These are phyloP conservation scores for Udeniomyces megalosporus DNA, from an alignment of 768 basidiomycete genomes.

Conservation along the genomic window DNA sequence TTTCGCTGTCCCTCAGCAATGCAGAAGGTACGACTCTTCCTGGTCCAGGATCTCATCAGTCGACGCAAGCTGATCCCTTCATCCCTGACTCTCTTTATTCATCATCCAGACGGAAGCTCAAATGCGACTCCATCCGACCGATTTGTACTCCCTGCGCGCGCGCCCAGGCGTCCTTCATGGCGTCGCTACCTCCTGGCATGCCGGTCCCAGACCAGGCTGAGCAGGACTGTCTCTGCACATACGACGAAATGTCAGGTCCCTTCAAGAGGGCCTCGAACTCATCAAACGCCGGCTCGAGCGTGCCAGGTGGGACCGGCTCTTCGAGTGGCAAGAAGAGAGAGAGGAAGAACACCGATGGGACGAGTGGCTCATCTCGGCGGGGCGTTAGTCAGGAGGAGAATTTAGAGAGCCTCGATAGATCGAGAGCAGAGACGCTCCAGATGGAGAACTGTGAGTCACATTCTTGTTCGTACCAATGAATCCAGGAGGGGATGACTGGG, in stretches of 20 bases:
- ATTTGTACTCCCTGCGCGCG: conserved; percentile 1
- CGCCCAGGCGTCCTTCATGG: conserved; percentile 3
- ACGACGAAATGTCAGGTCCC: conserved; percentile 12
- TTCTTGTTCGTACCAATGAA: background rate
- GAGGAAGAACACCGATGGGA: background rate
- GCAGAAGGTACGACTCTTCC: background rate
- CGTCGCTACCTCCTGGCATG: conserved; percentile 7
- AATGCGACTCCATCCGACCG: conserved; percentile 8
- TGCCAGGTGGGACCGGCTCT: background rate
- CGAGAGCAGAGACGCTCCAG: background rate
- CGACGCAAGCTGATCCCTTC: background rate
- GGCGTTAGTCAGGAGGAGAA: background rate
- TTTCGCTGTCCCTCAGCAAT: background rate
- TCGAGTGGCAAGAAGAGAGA: background rate
- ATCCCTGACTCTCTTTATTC: background rate
- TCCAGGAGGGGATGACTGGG: background rate
- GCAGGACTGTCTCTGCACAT: conserved; percentile 7
- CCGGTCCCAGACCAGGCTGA: background rate
- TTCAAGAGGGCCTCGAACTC: conserved; percentile 1
- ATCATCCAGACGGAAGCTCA: background rate
- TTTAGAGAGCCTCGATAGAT: background rate
- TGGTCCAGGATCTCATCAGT: too few relatives aligned
- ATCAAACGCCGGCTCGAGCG: background rate
- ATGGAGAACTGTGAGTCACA: conserved; percentile 4
- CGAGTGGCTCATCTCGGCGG: background rate